A percentile compares a stretch with the other conserved stretches of the same genome.
phyloP scores from a whole-genome alignment of 2,329 filamentous ascomycete species.

The Thelonectria discophora region DNA sequence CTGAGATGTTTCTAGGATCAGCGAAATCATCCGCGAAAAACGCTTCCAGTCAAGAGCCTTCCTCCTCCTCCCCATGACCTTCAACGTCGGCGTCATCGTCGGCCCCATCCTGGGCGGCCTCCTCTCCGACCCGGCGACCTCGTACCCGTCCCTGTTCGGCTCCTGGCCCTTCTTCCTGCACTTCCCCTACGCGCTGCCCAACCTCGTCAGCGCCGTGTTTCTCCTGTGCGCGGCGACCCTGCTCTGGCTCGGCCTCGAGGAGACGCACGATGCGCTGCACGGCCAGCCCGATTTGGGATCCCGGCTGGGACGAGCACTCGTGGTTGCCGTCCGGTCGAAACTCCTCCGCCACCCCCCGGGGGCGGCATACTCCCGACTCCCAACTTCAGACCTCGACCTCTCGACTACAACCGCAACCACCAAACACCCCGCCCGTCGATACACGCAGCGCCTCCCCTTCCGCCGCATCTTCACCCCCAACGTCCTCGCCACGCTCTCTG shows the following conservation, averaged over 20 bases:
- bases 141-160: conserved; percentile 63
- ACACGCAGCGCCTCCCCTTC: conserved; percentile 61
- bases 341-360: conserved; percentile 19
- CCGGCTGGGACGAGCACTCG: conserved; percentile 51
- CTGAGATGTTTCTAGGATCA: conserved; percentile 53
- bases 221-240: conserved; percentile 53
- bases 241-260: conserved; percentile 62
- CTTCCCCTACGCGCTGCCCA: conserved; percentile 65
- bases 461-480: conserved; percentile 64
- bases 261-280: conserved; percentile 60
- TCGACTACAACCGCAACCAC: conserved; percentile 1
- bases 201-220: conserved; percentile 61
- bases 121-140: conserved; percentile 71
- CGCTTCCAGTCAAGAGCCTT: conserved; percentile 76
- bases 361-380: conserved; percentile 38
- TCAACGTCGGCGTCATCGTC: conserved; percentile 77
- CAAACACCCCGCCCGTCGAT: conserved; percentile 44
- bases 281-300: conserved; percentile 53
- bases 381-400: conserved; percentile 37
- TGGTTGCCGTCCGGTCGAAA: conserved; percentile 38
- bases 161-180: conserved; percentile 54
- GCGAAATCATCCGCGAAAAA: conserved; percentile 73
- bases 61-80: conserved; percentile 77
- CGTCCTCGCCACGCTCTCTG: conserved; percentile 64
- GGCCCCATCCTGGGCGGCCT: conserved; percentile 75